Percentiles rank a stretch among this genome's conserved stretches.
Conservation (phyloP, 1,139 yeast genomes). For the Suhomyces ambrosiae region DNA sequence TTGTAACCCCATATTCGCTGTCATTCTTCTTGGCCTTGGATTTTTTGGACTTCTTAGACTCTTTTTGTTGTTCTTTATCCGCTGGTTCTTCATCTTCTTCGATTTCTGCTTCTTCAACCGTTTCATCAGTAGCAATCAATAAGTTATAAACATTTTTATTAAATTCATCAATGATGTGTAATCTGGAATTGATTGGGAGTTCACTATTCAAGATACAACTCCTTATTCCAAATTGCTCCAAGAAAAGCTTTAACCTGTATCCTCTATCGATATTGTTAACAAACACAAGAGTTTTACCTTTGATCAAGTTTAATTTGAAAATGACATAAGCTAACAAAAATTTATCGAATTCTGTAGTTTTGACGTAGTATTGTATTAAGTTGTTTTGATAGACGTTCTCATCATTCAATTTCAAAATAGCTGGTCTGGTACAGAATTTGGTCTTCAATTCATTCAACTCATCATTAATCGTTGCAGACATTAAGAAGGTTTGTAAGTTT, state of each 20-base stretch:
- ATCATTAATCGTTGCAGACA: constrained; percentile 95
- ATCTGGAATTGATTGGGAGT: constrained; percentile 87
- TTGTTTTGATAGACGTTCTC: constrained; percentile 59
- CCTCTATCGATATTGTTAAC: constrained; percentile 96
- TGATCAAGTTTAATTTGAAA: constrained; percentile 82
- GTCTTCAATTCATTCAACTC: constrained; percentile 77
- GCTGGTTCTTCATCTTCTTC: constrained; percentile 47
- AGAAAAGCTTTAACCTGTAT: constrained; percentile 82
- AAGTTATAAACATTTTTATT: constrained; percentile 86
- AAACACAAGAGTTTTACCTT: constrained; percentile 88
- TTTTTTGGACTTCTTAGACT: constrained; percentile 14
- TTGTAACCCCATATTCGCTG: constrained; percentile 74
- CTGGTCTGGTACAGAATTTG: constrained; percentile 83
- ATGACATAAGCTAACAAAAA: constrained; percentile 88
- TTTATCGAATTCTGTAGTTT: constrained; percentile 87
- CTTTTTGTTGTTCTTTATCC: constrained; percentile 31
- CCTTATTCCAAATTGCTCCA: constrained; percentile 93
- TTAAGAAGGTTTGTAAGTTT: constrained; percentile 83
- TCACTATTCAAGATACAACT: constrained; percentile 90
- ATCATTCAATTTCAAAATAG: constrained; percentile 75
- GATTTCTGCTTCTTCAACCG: constrained; percentile 52
- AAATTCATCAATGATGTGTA: constrained; percentile 93
- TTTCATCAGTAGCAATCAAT: constrained; percentile 93
- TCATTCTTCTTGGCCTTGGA: constrained; percentile 57
- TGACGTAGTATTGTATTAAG: constrained; percentile 83